Percentiles rank a stretch among this genome's conserved stretches.
Evolutionary conservation across 2,329 filamentous ascomycete genomes (phyloP).

Genomic region (Capronia americana): DNA sequence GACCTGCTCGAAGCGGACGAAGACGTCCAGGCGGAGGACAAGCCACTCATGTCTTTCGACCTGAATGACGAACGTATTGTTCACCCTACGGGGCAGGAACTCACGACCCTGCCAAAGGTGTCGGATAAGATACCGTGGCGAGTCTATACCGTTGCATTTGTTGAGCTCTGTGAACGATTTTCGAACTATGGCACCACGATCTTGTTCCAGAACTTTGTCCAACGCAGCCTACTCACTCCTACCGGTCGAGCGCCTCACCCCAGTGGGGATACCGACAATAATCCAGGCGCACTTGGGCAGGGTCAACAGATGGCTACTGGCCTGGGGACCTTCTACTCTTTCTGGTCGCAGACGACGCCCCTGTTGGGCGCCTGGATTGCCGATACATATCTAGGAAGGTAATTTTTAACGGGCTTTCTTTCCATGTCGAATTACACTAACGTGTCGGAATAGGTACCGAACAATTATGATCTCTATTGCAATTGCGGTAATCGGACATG

Average conservation of each 20-base stretch:
- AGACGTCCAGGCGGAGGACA: slow-evolving; percentile 12
- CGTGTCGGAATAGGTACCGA: slow-evolving; percentile 41
- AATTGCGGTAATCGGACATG: slow-evolving; percentile 45
- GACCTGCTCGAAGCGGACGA: slow-evolving; percentile 3
- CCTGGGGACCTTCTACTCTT: slow-evolving; percentile 63
- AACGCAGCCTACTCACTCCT: slow-evolving; percentile 58
- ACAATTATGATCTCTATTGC: slow-evolving; percentile 45
- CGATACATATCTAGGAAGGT: slow-evolving; percentile 47
- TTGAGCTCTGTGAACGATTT: slow-evolving; percentile 77
- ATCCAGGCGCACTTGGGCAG: slow-evolving; percentile 62
- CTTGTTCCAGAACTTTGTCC: slow-evolving; percentile 70
- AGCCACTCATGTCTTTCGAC: slow-evolving; percentile 5
- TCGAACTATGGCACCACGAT: slow-evolving; percentile 76
- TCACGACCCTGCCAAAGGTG: slow-evolving; percentile 46
- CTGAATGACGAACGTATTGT: slow-evolving; percentile 26
- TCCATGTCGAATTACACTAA: background rate
- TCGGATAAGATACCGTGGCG: slow-evolving; percentile 67
- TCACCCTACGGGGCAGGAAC: slow-evolving; percentile 46
- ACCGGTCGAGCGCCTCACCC: slow-evolving; percentile 55
- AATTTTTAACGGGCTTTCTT: background rate
- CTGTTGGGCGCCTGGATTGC: slow-evolving; percentile 47
- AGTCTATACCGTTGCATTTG: slow-evolving; percentile 73
- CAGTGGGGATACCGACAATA: slow-evolving; percentile 51
- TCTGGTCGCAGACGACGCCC: slow-evolving; percentile 54
- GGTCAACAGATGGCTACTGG: slow-evolving; percentile 63